These are phyloP conservation scores for Fusarium denticulatum DNA, from an alignment of 2,329 filamentous ascomycete genomes.

Conservation along the genomic window DNA sequence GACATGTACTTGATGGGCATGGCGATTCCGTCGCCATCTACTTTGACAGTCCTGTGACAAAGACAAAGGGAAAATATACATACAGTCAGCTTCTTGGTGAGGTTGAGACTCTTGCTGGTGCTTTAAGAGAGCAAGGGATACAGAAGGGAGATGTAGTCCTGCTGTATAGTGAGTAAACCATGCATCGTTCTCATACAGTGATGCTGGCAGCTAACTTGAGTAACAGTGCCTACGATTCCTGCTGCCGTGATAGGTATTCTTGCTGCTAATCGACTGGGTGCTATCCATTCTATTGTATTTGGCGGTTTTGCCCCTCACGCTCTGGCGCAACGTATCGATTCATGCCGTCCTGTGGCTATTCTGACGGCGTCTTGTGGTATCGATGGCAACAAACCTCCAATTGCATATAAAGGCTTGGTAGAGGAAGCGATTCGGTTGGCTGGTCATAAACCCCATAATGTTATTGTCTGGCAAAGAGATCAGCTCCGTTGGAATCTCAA, in stretches of 20 bases:
- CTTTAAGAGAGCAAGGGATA: constrained; percentile 83
- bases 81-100: constrained; percentile 81
- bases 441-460: constrained; percentile 75
- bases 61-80: constrained; percentile 75
- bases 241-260: constrained; percentile 87
- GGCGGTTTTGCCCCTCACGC: constrained; percentile 87
- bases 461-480: constrained; percentile 86
- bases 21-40: constrained; percentile 80
- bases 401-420: constrained; percentile 81
- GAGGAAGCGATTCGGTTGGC: constrained; percentile 76
- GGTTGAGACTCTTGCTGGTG: constrained; percentile 83
- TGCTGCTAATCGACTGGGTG: constrained; percentile 82
- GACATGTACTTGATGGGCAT: constrained; percentile 84
- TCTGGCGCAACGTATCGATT: constrained; percentile 88
- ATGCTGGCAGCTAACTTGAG: not conserved
- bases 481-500: constrained; percentile 79
- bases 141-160: constrained; percentile 86
- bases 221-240: constrained; percentile 93
- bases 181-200: not conserved
- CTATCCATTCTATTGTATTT: constrained; percentile 91
- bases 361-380: constrained; percentile 94
- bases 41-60: constrained; percentile 88
- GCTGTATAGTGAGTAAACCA: constrained; percentile 78
- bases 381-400: constrained; percentile 82
- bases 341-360: constrained; percentile 77